Evolutionary conservation across 495 filamentous ascomycete species (phyloP), one percentile per base, ranked within the genome.

Genomic region (Physcia stellaris): DNA sequence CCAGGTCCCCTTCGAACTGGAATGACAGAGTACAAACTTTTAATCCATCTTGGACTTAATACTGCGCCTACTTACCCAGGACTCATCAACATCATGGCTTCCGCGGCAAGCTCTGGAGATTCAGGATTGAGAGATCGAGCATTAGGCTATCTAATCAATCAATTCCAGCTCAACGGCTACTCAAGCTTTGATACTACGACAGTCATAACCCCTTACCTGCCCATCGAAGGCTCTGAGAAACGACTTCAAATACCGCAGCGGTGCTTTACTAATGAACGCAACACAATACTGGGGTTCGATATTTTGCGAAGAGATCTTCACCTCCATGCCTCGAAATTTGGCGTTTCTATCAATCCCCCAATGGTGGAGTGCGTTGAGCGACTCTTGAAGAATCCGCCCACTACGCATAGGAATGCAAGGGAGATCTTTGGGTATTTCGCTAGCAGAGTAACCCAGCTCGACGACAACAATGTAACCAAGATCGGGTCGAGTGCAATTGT

Each of bases 341-440:
- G 86, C 2, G 87, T 98, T 3, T 67, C 66, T 19, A 51, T 68
- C 16, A 82, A 96, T 57, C 90, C 90, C 1, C 73, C 75, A 0
- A 77, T 98, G 40, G 57, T 62, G 1, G 73, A 79, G 18, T 92
- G 85, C 46, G 68, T 87, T 7, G 70, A 79, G 18, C 62, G 62
- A 29, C 66, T 96, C 17, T 57, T 86, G 7, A 63, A 66, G 4
- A 70, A 70, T 6, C 87, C 88, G 20, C 87, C 90, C 0, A 58
- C 61, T 37, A 76, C 63, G 18, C 63, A 64, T 18, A 57, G 59
- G 18, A 71, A 77, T 37, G 88, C 88, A 0, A 66, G 72, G 22
- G 64, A 70, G 4, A 48, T 85, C 13, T 98, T 93, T 53, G 66
- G 69, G 27, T 96, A 98, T 48, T 73, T 98, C 49, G 70, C 81